Evolutionary conservation across 192 early-diverging fungal genomes (phyloP), one percentile per base, ranked within the genome.

Genomic region (Cetraspora pellucida): DNA sequence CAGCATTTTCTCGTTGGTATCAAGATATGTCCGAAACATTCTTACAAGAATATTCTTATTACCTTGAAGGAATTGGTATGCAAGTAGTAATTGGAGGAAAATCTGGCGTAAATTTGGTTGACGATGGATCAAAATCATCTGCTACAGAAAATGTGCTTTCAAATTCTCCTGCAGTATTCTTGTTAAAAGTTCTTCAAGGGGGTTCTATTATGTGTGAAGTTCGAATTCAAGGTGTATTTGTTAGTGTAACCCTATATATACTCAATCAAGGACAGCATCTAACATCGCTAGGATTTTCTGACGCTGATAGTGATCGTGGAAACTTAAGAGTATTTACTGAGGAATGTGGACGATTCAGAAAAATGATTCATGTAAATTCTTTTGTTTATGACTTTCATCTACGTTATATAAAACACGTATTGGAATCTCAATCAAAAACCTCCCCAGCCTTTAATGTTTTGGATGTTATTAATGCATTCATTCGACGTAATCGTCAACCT

Each of bases 311-410:
- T 14, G 80, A 85, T 57, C 79, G 83, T 49, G 80, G 85, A 16
- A 85, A 82, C 73, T 78, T 90, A 50, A 78, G 82, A 28, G 28
- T 76, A 19, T 89, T 89, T 58, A 88, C 84, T 1, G 85, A 88
- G 63, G 87, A 90, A 77, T 90, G 89, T 68, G 84, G 80, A 37
- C 72, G 76, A 28, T 87, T 90, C 63, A 90, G 89, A 72, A 83
- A 89, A 60, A 64, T 81, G 6, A 86, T 89, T 31, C 89, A 89
- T 54, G 85, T 89, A 60, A 87, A 89, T 61, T 89, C 87, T 9
- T 90, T 90, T 79, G 85, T 88, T 11, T 87, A 86, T 69, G 89
- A 90, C 65, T 90, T 89, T 64, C 85, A 86, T 47, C 72, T 90
- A 10, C 82, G 85, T 57, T 87, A 85, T 65, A 82, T 88, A 19